These are phyloP conservation scores for Scutellaria barbata DNA, from an alignment of 257 asterid genomes.

Conservation along the genomic window DNA sequence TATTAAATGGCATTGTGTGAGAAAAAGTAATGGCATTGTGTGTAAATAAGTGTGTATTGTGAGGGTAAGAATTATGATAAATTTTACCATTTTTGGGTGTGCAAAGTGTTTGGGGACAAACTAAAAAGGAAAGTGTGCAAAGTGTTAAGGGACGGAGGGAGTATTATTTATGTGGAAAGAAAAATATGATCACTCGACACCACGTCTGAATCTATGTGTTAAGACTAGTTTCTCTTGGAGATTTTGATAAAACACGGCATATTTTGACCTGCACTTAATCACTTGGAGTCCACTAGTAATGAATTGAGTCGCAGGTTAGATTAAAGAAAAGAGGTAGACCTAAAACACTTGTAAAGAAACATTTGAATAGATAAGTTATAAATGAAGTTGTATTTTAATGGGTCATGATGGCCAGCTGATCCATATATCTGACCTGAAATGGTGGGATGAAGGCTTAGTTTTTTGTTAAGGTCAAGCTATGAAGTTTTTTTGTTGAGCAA, in stretches of 20 bases:
- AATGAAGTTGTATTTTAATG: no score
- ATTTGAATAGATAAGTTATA: no score
- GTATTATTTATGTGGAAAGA: neutral
- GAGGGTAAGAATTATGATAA: no score
- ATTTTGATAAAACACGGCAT: neutral
- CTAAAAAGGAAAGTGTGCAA: no score
- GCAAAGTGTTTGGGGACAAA: no score
- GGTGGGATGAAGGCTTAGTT: neutral
- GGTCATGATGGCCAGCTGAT: neutral
- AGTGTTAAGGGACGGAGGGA: no score
- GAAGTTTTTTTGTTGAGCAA: slow-evolving; percentile 37
- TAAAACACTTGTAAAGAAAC: no score
- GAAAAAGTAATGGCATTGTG: no score
- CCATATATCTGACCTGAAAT: neutral
- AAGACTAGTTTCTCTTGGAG: neutral
- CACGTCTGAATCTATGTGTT: neutral
- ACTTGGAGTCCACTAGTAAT: neutral
- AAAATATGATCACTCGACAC: neutral
- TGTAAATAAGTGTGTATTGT: no score
- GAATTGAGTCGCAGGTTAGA: neutral
- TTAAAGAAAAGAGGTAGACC: neutral
- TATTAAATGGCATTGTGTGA: no score
- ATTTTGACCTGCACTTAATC: neutral
- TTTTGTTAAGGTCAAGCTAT: slow-evolving; percentile 3
- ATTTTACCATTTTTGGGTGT: no score